Percentiles rank a stretch among this genome's conserved stretches.
Conservation (phyloP, 192 early-diverging fungal genomes). For the Jimgerdemannia flammicorona region DNA sequence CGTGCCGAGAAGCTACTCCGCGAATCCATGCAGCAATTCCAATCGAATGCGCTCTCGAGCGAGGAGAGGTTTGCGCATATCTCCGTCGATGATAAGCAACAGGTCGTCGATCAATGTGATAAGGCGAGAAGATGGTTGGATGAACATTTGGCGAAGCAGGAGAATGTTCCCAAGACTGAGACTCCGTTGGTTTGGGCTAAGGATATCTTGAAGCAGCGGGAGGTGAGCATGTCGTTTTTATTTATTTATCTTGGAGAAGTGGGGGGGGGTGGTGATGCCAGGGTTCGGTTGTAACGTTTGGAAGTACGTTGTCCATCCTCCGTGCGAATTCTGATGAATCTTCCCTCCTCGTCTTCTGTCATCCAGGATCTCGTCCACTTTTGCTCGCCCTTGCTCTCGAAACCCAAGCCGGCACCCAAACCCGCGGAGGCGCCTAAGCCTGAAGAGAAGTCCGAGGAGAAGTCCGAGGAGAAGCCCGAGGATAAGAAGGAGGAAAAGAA, state of each 20-base stretch:
- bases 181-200: slow-evolving; percentile 63
- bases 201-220: slow-evolving; percentile 75
- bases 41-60: slow-evolving; percentile 63
- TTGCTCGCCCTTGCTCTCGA: slow-evolving; percentile 78
- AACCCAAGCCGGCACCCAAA: slow-evolving; percentile 86
- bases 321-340: background rate
- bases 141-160: slow-evolving; percentile 70
- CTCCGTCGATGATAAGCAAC: slow-evolving; percentile 77
- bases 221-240: slow-evolving; percentile 17
- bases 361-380: slow-evolving; percentile 50
- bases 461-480: slow-evolving; percentile 29
- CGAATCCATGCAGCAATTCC: slow-evolving; percentile 70
- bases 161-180: slow-evolving; percentile 70
- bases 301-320: background rate
- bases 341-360: background rate
- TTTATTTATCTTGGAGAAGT: background rate
- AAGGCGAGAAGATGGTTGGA: slow-evolving; percentile 87
- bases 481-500: slow-evolving; percentile 37
- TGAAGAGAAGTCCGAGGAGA: slow-evolving; percentile 30
- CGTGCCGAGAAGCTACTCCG: slow-evolving; percentile 79
- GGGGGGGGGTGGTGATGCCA: too few relatives aligned
- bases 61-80: slow-evolving; percentile 91
- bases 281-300: background rate
- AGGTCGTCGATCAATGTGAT: slow-evolving; percentile 70
- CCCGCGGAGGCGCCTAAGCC: slow-evolving; percentile 46